phyloP scores from a whole-genome alignment of 345 rosid species.

The Hirschfeldia incana region DNA sequence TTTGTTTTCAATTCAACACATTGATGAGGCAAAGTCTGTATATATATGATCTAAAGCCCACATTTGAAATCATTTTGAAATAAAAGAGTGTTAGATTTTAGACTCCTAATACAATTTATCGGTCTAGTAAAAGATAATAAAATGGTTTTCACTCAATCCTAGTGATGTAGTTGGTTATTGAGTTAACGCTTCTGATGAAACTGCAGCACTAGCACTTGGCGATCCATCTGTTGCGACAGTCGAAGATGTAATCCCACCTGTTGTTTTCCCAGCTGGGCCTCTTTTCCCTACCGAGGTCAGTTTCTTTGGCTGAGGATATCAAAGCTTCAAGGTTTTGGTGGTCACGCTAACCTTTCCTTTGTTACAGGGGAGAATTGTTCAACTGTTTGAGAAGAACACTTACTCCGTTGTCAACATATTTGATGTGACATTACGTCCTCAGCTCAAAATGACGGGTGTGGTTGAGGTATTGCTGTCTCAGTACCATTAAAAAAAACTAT shows the following conservation, averaged over 20 bases:
- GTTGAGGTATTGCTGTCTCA: conserved; percentile 65
- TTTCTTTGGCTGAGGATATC: conserved; percentile 10
- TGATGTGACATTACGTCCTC: conserved; percentile 89
- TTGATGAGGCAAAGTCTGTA: neutral
- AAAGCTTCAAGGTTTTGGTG: neutral
- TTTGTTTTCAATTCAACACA: neutral
- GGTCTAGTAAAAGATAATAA: neutral
- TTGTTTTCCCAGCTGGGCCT: conserved; percentile 70
- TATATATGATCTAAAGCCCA: conserved; percentile 3
- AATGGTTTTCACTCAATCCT: neutral
- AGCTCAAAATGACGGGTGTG: conserved; percentile 81
- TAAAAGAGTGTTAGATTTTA: neutral
- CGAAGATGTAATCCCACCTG: conserved; percentile 81
- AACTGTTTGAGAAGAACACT: conserved; percentile 82
- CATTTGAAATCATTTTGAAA: neutral
- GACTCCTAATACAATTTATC: neutral
- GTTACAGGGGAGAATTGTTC: conserved; percentile 78
- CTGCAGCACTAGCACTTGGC: conserved; percentile 78
- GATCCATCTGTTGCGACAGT: conserved; percentile 69
- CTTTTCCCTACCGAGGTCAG: conserved; percentile 85
- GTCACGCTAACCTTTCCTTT: neutral
- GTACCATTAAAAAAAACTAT: neutral
- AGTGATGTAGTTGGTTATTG: conserved; percentile 8
- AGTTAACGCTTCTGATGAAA: neutral
- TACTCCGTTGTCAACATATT: conserved; percentile 92